Evolutionary conservation across 768 basidiomycete genomes (phyloP).

Genomic region (Pleurotus djamor): DNA sequence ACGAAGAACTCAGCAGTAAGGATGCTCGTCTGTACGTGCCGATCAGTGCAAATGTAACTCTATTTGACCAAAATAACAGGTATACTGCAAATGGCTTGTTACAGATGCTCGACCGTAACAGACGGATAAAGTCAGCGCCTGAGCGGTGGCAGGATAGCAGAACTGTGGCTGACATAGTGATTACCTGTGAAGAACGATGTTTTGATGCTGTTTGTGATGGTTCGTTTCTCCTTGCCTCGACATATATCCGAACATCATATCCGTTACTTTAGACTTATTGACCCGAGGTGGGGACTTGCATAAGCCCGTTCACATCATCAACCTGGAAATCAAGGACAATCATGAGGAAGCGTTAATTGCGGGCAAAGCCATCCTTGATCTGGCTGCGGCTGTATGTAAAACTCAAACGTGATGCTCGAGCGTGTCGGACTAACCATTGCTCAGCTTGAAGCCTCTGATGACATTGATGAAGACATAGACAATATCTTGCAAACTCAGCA

Average conservation of each 20-base stretch:
- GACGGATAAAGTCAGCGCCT: slow-evolving; percentile 87
- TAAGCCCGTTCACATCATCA: slow-evolving; percentile 93
- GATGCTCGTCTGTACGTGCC: slow-evolving; percentile 76
- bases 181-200: slow-evolving; percentile 98
- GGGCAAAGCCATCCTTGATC: slow-evolving; percentile 90
- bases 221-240: slow-evolving; percentile 31
- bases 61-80: slow-evolving; percentile 34
- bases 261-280: slow-evolving; percentile 65
- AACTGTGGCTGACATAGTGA: slow-evolving; percentile 91
- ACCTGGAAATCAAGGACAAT: slow-evolving; percentile 98
- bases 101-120: slow-evolving; percentile 95
- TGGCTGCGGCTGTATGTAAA: slow-evolving; percentile 79
- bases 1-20: slow-evolving; percentile 82
- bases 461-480: slow-evolving; percentile 92
- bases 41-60: not conserved
- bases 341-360: slow-evolving; percentile 98
- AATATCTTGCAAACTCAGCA: slow-evolving; percentile 81
- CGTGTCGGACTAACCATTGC: slow-evolving; percentile 7
- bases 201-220: slow-evolving; percentile 99
- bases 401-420: slow-evolving; percentile 11
- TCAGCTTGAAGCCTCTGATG: slow-evolving; percentile 82
- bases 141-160: slow-evolving; percentile 96
- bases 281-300: slow-evolving; percentile 88
- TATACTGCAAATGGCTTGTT: slow-evolving; percentile 93
- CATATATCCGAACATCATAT: not conserved